A percentile compares a stretch with the other conserved stretches of the same genome.
These are phyloP conservation scores for Colletotrichum costaricense DNA, from an alignment of 2,329 filamentous ascomycete species.

Conservation along the genomic window DNA sequence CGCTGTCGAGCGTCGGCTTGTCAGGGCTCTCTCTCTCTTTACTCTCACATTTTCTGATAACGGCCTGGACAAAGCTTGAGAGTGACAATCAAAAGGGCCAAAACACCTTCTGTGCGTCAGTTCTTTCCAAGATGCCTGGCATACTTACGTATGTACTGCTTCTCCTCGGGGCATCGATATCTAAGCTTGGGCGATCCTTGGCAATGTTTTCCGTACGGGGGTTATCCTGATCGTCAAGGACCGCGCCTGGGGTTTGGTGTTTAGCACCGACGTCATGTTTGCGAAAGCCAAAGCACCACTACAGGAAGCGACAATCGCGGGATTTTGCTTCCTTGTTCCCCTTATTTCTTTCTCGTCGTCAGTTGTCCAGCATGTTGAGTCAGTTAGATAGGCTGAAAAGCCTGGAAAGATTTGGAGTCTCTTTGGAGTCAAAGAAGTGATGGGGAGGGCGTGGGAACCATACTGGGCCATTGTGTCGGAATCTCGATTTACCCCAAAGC, in stretches of 20 bases:
- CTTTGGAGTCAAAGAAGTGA: neutral
- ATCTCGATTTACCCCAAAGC: slow-evolving; percentile 27
- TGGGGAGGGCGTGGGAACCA: neutral
- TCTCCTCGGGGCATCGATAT: neutral
- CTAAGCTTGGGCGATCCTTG: neutral
- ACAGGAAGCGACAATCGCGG: neutral
- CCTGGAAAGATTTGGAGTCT: neutral
- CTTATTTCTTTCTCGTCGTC: neutral
- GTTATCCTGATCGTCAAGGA: neutral
- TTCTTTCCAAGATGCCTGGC: neutral
- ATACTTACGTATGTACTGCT: neutral
- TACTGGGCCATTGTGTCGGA: neutral
- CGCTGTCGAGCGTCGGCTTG: neutral
- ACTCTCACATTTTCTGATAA: neutral
- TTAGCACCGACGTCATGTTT: slow-evolving; percentile 22
- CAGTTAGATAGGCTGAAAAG: neutral
- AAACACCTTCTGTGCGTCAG: neutral
- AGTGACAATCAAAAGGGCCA: neutral
- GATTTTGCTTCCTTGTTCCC: neutral
- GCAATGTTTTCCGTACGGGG: neutral
- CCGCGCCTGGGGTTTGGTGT: neutral
- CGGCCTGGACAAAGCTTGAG: neutral
- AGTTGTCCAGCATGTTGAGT: neutral
- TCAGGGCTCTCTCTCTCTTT: neutral
- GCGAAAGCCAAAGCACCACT: neutral